phyloP scores from a whole-genome alignment of 108 stramenopile species.

The Nitzschia inconspicua region DNA sequence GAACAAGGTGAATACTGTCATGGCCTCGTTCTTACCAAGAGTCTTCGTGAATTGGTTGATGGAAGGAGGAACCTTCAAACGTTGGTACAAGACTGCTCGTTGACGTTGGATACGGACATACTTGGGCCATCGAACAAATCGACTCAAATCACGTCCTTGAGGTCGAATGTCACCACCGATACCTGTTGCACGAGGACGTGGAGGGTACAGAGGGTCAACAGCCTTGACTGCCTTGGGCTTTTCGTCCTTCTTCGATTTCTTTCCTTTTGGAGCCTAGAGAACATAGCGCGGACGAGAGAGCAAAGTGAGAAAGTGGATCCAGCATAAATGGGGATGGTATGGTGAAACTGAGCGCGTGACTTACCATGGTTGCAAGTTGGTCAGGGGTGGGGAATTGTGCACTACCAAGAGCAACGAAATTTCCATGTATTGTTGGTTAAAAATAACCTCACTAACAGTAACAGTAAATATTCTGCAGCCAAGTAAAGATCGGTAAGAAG shows the following conservation, averaged over 20 bases:
- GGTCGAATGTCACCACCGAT: conserved; percentile 97
- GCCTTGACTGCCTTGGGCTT: conserved; percentile 66
- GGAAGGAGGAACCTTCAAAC: conserved; percentile 97
- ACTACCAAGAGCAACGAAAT: too few relatives aligned
- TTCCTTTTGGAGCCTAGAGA: conserved; percentile 38
- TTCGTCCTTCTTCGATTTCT: conserved; percentile 76
- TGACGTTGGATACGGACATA: conserved; percentile 99
- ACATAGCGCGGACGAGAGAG: not conserved
- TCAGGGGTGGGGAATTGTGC: too few relatives aligned
- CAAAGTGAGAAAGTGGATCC: too few relatives aligned
- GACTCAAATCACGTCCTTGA: conserved; percentile 89
- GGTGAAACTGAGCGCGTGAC: too few relatives aligned
- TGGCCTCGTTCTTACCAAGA: conserved; percentile 97
- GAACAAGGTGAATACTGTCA: conserved; percentile 94
- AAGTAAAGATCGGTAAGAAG: too few relatives aligned
- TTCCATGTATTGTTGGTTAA: not conserved
- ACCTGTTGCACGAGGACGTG: conserved; percentile 79
- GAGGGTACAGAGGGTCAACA: conserved; percentile 93
- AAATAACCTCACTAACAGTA: not conserved
- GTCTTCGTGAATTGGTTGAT: conserved; percentile 99
- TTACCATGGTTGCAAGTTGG: too few relatives aligned
- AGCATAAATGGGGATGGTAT: not conserved
- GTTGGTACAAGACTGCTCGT: conserved; percentile 96
- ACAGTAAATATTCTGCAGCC: too few relatives aligned
- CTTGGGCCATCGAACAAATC: conserved; percentile 97